Conservation (phyloP, 2,329 filamentous ascomycete species). For the Decorospora gaudefroyi region DNA sequence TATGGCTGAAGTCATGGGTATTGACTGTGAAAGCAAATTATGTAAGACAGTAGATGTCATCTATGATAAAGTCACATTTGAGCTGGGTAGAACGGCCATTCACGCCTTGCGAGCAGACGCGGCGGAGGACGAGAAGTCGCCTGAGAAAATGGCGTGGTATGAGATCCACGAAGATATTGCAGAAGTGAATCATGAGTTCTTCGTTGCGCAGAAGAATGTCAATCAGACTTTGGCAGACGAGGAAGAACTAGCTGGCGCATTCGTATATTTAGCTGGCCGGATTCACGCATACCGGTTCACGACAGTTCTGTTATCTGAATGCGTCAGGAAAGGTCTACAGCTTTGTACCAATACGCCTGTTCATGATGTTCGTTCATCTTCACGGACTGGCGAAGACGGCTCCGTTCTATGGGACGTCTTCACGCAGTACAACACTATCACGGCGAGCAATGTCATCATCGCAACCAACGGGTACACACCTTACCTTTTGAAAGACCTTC, state of each 20-base stretch:
- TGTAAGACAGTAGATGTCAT: conserved; percentile 63
- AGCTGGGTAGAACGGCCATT: conserved; percentile 34
- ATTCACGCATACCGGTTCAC: conserved; percentile 43
- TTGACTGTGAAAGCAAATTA: conserved; percentile 52
- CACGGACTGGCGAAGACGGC: not conserved
- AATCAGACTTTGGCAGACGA: conserved; percentile 19
- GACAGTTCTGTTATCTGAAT: conserved; percentile 32
- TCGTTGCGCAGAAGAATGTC: conserved; percentile 20
- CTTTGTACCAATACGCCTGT: conserved; percentile 41
- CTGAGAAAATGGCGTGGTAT: conserved; percentile 38
- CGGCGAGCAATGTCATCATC: conserved; percentile 29
- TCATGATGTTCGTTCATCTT: conserved; percentile 18
- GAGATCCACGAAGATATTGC: conserved; percentile 23
- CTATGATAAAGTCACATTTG: conserved; percentile 52
- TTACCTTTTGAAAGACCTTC: conserved; percentile 37
- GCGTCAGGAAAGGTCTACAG: conserved; percentile 34
- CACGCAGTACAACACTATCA: conserved; percentile 27
- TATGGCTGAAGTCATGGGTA: conserved; percentile 56
- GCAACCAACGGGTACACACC: conserved; percentile 47
- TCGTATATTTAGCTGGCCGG: conserved; percentile 41
- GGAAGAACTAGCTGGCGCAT: conserved; percentile 35
- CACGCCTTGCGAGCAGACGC: conserved; percentile 28
- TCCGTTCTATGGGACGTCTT: conserved; percentile 23
- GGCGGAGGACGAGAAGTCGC: conserved; percentile 27
- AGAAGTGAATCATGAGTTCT: conserved; percentile 24